Percentiles rank a stretch among this genome's conserved stretches.
phyloP scores from a whole-genome alignment of 768 basidiomycete species.

The Pisolithus microcarpus region DNA sequence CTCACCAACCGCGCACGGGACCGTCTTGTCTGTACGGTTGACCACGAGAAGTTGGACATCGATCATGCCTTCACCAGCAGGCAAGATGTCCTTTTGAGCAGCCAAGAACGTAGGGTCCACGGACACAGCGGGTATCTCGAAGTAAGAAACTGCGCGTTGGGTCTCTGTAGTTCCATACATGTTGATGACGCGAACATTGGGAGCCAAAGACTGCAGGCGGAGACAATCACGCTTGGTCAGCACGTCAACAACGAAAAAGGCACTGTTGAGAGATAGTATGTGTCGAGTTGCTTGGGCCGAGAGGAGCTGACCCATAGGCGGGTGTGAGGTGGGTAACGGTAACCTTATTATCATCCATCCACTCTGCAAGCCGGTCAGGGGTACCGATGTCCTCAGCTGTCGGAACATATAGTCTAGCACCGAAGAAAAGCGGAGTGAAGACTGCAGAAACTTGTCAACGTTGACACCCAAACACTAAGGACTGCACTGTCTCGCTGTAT shows the following conservation, averaged over 20 bases:
- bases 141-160: constrained; percentile 97
- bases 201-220: constrained; percentile 85
- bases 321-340: constrained; percentile 98
- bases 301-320: constrained; percentile 97
- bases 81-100: constrained; percentile 96
- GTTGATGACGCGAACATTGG: constrained; percentile 92
- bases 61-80: constrained; percentile 95
- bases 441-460: constrained; percentile 42
- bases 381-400: too few species aligned
- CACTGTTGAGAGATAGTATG: constrained; percentile 80
- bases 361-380: constrained; percentile 92
- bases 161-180: constrained; percentile 99
- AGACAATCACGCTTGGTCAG: constrained; percentile 97
- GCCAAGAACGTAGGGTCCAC: constrained; percentile 85
- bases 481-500: constrained; percentile 90
- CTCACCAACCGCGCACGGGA: too few species aligned
- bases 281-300: constrained; percentile 78
- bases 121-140: constrained; percentile 78
- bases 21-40: too few species aligned
- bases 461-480: neutral
- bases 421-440: too few species aligned
- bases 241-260: constrained; percentile 98
- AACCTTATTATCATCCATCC: constrained; percentile 90
- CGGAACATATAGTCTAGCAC: too few species aligned
- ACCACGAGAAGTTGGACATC: constrained; percentile 97